A percentile compares a stretch with the other conserved stretches of the same genome.
phyloP scores from a whole-genome alignment of 768 basidiomycete species.

The Imleria badia region DNA sequence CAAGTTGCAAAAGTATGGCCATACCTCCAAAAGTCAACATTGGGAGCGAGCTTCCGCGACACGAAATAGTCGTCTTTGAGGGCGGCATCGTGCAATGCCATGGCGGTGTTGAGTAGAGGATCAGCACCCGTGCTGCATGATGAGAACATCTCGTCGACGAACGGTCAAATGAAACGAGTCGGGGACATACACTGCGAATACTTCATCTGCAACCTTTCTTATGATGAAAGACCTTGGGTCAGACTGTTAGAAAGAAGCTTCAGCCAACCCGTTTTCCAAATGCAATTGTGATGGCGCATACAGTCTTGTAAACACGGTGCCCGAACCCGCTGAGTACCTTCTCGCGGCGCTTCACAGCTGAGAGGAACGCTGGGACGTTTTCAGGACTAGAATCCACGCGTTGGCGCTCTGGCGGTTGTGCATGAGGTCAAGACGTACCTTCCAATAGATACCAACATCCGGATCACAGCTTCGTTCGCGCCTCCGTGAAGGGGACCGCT shows the following conservation, averaged over 20 bases:
- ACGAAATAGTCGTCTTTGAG: constrained; percentile 91
- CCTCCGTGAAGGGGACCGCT: constrained; percentile 53
- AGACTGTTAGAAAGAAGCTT: constrained; percentile 45
- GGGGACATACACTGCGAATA: constrained; percentile 74
- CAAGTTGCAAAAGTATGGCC: neutral
- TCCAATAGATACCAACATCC: constrained; percentile 89
- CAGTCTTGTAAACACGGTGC: constrained; percentile 81
- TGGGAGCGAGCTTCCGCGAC: constrained; percentile 77
- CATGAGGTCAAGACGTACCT: constrained; percentile 44
- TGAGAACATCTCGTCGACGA: neutral
- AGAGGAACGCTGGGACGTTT: constrained; percentile 83
- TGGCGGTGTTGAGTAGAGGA: constrained; percentile 83
- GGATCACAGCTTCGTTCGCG: constrained; percentile 91
- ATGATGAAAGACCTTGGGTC: constrained; percentile 92
- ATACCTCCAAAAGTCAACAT: constrained; percentile 84
- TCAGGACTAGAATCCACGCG: constrained; percentile 50
- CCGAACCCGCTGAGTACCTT: constrained; percentile 90
- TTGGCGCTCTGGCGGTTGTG: neutral
- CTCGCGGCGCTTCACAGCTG: constrained; percentile 84
- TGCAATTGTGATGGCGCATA: constrained; percentile 26
- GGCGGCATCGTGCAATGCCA: constrained; percentile 84
- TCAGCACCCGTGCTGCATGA: constrained; percentile 73
- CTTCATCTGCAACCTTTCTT: constrained; percentile 85
- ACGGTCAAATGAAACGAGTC: neutral
- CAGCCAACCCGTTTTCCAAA: neutral